These are phyloP conservation scores for Liquidambar formosana DNA, from an alignment of 164 flowering plant species.

Conservation along the genomic window DNA sequence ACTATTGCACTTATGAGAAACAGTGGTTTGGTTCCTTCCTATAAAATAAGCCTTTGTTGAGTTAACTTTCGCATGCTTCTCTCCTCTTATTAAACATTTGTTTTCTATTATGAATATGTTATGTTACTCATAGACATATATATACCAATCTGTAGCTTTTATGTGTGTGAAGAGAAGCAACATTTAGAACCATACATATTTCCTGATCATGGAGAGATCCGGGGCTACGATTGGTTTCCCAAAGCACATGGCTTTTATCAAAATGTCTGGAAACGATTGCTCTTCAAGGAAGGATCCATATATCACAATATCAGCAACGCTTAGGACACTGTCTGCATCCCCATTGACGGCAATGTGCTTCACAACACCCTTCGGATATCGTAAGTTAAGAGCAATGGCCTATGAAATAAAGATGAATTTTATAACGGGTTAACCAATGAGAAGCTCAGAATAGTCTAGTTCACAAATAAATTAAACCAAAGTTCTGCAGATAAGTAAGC, in stretches of 20 bases:
- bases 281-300: slow-evolving; percentile 94
- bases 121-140: background rate
- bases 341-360: slow-evolving; percentile 52
- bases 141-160: background rate
- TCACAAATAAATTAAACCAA: background rate
- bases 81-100: too few relatives aligned
- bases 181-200: slow-evolving; percentile 63
- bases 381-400: slow-evolving; percentile 70
- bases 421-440: background rate
- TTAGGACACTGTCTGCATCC: slow-evolving; percentile 44
- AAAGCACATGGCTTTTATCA: slow-evolving; percentile 78
- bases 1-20: background rate
- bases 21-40: background rate
- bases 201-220: slow-evolving; percentile 66
- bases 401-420: slow-evolving; percentile 19
- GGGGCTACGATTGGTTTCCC: slow-evolving; percentile 90
- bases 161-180: background rate
- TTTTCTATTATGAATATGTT: background rate
- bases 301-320: slow-evolving; percentile 66
- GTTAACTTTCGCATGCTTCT: too few relatives aligned
- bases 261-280: slow-evolving; percentile 79
- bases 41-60: background rate
- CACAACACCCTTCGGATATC: slow-evolving; percentile 65
- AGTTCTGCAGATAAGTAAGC: background rate
- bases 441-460: background rate